Base-by-base conservation (phyloP, 2,329 filamentous ascomycete species). In the Ramularia collo-cygni region DNA sequence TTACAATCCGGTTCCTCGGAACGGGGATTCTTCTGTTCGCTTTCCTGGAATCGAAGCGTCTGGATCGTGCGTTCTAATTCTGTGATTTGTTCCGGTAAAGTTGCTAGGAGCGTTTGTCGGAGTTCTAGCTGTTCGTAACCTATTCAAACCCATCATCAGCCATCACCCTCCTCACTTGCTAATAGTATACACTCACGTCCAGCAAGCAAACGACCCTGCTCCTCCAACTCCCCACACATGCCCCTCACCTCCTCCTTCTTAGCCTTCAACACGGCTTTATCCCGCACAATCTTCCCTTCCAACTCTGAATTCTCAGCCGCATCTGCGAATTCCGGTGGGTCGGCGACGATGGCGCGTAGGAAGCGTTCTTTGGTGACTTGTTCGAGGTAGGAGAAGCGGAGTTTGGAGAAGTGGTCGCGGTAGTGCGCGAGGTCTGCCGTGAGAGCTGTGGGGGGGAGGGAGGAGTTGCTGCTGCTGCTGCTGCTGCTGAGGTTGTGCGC, bases 281-380 rank as follows among this genome's bases (percentile, higher is more conserved):
- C 70, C 9, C 77, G 75, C 3, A 71, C 72, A 12, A 86, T 68
- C 44, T 86, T 81, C 41, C 75, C 70, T 59, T 92, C 86, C 16
- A 94, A 66, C 42, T 81, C 79, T 34, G 82, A 68, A 59, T 95
- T 96, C 58, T 96, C 89, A 53, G 81, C 76, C 30, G 81, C 77
- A 28, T 82, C 82, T 42, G 94, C 85, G 32, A 96, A 83, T 12
- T 89, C 73, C 0, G 90, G 92, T 35, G 89, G 87, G 48, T 95
- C 85, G 48, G 86, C 87, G 12, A 93, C 87, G 53, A 96, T 93
- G 48, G 85, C 82, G 52, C 88, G 85, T 39, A 98, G 81, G 64
- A 95, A 96, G 58, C 95, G 94, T 63, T 98, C 92, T 66, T 96
- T 98, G 31, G 90, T 96, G 47, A 96, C 88, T 70, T 96, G 92